Percentiles rank a stretch among this genome's conserved stretches.
Evolutionary conservation across 768 basidiomycete species (phyloP).

Genomic region (Paxillus involutus): DNA sequence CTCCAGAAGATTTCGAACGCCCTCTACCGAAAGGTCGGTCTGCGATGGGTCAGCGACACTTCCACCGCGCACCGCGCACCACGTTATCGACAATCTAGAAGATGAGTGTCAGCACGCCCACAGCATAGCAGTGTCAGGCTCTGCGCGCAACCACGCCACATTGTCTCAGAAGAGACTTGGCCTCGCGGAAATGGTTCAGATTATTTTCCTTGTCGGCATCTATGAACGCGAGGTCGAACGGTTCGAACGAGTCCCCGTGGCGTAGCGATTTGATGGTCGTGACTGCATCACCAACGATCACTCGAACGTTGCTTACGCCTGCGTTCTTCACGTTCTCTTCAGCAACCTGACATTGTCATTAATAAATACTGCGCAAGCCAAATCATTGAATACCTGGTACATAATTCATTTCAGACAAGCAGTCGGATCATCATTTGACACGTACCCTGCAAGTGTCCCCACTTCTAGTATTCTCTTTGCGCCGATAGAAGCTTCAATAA

Average conservation of each 20-base stretch:
- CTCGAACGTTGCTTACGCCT: constrained; percentile 48
- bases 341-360: constrained; percentile 45
- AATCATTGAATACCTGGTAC: constrained; percentile 33
- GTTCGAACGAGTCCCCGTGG: constrained; percentile 32
- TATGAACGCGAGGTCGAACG: constrained; percentile 70
- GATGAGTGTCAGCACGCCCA: neutral
- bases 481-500: constrained; percentile 51
- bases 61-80: constrained; percentile 49
- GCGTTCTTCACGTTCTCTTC: constrained; percentile 55
- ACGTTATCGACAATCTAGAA: constrained; percentile 62
- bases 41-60: constrained; percentile 41
- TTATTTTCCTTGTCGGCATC: constrained; percentile 69
- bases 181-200: constrained; percentile 55
- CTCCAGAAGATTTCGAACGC: constrained; percentile 46
- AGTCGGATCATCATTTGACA: neutral
- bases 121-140: neutral
- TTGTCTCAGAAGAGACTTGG: constrained; percentile 56
- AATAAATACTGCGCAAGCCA: constrained; percentile 20
- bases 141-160: constrained; percentile 57
- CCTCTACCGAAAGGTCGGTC: constrained; percentile 38
- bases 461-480: constrained; percentile 64
- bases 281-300: constrained; percentile 52
- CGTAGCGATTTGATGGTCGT: constrained; percentile 49
- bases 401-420: neutral
- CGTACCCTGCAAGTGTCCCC: constrained; percentile 56